phyloP scores from a whole-genome alignment of 2,329 filamentous ascomycete species.

The Botrytis hyacinthi region DNA sequence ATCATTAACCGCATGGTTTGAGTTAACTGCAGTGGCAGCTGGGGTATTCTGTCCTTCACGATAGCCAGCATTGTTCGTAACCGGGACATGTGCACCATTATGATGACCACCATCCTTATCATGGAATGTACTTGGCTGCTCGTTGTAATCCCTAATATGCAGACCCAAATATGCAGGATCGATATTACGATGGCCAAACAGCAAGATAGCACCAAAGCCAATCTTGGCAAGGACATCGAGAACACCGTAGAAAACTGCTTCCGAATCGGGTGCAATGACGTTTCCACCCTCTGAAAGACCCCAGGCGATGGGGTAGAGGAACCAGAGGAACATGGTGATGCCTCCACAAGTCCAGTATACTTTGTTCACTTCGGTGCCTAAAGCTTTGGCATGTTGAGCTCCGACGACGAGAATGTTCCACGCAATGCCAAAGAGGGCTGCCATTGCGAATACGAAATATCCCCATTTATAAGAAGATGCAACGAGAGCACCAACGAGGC shows the following conservation, averaged over 20 bases:
- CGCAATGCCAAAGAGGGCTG: slow-evolving; percentile 57
- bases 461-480: slow-evolving; percentile 65
- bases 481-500: slow-evolving; percentile 64
- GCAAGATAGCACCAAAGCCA: slow-evolving; percentile 57
- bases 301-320: slow-evolving; percentile 64
- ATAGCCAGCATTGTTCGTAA: neutral
- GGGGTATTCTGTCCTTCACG: neutral
- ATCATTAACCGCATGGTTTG: neutral
- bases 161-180: slow-evolving; percentile 38
- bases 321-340: slow-evolving; percentile 60
- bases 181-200: slow-evolving; percentile 61
- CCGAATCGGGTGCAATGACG: slow-evolving; percentile 62
- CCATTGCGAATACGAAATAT: slow-evolving; percentile 57
- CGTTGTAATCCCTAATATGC: slow-evolving; percentile 14
- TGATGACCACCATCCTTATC: neutral
- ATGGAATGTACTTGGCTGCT: neutral
- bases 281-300: slow-evolving; percentile 63
- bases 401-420: slow-evolving; percentile 58
- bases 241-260: slow-evolving; percentile 66
- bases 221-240: slow-evolving; percentile 65
- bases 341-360: slow-evolving; percentile 56
- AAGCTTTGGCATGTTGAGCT: slow-evolving; percentile 52
- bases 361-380: slow-evolving; percentile 53
- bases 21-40: neutral
- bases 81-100: neutral